Conservation (phyloP, 345 rosid species). For the Mangifera indica region DNA sequence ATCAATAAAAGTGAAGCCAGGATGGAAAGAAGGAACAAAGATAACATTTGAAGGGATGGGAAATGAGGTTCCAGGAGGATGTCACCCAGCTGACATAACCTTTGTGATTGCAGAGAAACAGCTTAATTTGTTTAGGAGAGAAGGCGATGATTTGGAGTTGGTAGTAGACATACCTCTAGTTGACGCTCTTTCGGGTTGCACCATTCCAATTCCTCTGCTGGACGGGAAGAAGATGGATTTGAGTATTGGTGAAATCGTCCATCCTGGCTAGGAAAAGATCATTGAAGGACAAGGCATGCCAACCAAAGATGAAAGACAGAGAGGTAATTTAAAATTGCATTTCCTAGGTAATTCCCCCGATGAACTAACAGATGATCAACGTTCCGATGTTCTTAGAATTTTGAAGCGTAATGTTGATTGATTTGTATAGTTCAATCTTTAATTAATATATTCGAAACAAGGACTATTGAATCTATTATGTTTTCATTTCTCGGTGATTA, state of each 20-base stretch:
- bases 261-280: slow-evolving; percentile 53
- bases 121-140: slow-evolving; percentile 54
- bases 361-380: slow-evolving; percentile 48
- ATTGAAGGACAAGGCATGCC: slow-evolving; percentile 75
- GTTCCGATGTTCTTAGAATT: slow-evolving; percentile 39
- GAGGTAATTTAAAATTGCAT: slow-evolving; percentile 55
- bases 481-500: slow-evolving; percentile 2
- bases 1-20: slow-evolving; percentile 73
- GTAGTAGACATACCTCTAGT: slow-evolving; percentile 53
- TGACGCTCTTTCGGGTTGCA: slow-evolving; percentile 63
- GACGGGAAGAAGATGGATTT: slow-evolving; percentile 46
- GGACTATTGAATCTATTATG: background rate
- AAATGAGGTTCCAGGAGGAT: slow-evolving; percentile 57
- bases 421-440: background rate
- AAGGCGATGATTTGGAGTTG: slow-evolving; percentile 67
- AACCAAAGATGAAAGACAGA: slow-evolving; percentile 45
- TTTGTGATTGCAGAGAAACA: slow-evolving; percentile 61
- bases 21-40: slow-evolving; percentile 82
- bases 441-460: background rate
- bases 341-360: slow-evolving; percentile 54
- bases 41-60: slow-evolving; percentile 86
- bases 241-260: slow-evolving; percentile 44
- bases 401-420: slow-evolving; percentile 33
- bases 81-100: slow-evolving; percentile 56
- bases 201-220: slow-evolving; percentile 52